Conservation (phyloP, 148 eudicot genomes). For the Linanthus parryae region DNA sequence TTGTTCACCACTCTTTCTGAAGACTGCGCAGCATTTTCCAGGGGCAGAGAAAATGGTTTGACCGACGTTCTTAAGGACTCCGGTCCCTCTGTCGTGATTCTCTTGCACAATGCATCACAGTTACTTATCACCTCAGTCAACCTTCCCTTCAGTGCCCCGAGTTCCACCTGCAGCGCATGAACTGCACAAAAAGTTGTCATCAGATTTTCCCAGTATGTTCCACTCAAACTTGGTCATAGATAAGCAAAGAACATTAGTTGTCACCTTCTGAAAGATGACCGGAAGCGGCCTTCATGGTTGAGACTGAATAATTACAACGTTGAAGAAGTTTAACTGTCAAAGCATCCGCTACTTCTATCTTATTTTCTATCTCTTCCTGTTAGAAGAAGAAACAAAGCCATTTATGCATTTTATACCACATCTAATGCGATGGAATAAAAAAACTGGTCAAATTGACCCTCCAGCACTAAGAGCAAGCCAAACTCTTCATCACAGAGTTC, state of each 20-base stretch:
- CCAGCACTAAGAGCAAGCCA: too few relatives aligned
- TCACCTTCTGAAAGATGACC: conserved; percentile 81
- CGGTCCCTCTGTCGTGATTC: conserved; percentile 68
- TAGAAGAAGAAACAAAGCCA: conserved; percentile 3
- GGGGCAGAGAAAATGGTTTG: conserved; percentile 51
- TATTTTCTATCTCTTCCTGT: conserved; percentile 91
- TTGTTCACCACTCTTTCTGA: too few relatives aligned
- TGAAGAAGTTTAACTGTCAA: conserved; percentile 76
- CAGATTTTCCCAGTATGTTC: background rate
- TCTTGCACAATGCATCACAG: conserved; percentile 74
- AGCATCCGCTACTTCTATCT: conserved; percentile 95
- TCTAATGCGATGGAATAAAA: too few relatives aligned
- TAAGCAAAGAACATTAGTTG: background rate
- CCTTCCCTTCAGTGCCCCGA: conserved; percentile 91
- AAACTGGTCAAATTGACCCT: too few relatives aligned
- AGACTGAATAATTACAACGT: conserved; percentile 78
- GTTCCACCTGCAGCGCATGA: conserved; percentile 78
- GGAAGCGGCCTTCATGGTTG: conserved; percentile 83
- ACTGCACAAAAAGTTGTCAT: conserved; percentile 32
- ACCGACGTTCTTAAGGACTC: conserved; percentile 64
- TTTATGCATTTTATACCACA: too few relatives aligned
- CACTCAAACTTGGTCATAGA: background rate
- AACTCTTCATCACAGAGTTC: too few relatives aligned
- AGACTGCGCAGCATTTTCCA: too few relatives aligned
- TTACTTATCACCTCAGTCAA: conserved; percentile 86